Base-by-base conservation (phyloP, 2,329 filamentous ascomycete genomes). In the Anthostomella pinea region DNA sequence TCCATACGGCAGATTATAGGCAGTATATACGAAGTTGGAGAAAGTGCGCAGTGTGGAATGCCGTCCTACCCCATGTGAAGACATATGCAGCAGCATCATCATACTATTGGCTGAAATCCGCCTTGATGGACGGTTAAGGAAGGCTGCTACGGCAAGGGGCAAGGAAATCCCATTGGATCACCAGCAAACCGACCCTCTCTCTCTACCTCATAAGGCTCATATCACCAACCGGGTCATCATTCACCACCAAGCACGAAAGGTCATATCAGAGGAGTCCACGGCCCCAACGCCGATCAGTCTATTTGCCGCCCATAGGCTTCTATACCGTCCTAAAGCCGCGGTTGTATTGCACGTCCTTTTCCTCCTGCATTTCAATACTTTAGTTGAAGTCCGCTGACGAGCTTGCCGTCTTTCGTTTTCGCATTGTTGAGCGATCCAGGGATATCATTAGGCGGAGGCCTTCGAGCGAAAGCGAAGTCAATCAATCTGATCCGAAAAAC, bases 271-370 rank as follows among this genome's bases (percentile, higher is more conserved):
- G 17, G 17, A 27, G 13, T 13, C 5, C 11, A 27, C 13, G 13
- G 17, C 6, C 10, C 15, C 7, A 18, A 17, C 6, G 9, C 17
- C 13, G 44, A 43, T 35, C 46, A 33, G 30, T 54, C 46, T 53
- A 54, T 49, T 45, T 25, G 29, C 37, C 35, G 30, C 53, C 52
- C 52, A 53, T 49, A 23, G 39, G 46, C 30, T 30, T 43, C 27
- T 44, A 39, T 44, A 30, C 34, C 25, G 25, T 32, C 24, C 32
- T 32, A 18, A n/a, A 15, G 6, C 24, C 16, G 15, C 15, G n/a
- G 6, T n/a, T 6, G n/a, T 13, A 22, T 34, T 23, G 38, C 33
- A 20, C 11, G 38, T 9, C 9, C 18, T 17, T 36, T 35, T 29
- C 42, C 30, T 32, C 17, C 22, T 21, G 11, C 18, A 41, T 37